Percentiles rank a stretch among this genome's conserved stretches.
These are phyloP conservation scores for Trichoderma gamsii DNA, from an alignment of 495 filamentous ascomycete genomes.

Conservation along the genomic window DNA sequence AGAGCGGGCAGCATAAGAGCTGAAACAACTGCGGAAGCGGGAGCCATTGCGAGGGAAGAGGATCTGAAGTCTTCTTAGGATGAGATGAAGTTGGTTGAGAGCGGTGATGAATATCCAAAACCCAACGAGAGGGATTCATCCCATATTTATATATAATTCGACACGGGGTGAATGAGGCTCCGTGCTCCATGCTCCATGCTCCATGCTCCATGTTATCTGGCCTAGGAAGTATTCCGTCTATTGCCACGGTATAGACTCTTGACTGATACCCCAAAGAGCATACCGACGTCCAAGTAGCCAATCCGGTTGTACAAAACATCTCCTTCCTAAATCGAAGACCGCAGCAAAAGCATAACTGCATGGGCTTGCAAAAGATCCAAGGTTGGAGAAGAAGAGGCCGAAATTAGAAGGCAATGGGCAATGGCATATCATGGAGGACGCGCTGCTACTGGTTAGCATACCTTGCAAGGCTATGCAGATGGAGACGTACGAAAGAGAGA, in stretches of 20 bases:
- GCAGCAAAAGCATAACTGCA: neutral
- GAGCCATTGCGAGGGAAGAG: slow-evolving; percentile 15
- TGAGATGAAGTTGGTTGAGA: neutral
- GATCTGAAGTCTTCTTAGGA: neutral
- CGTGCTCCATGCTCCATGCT: neutral
- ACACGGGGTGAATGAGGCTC: neutral
- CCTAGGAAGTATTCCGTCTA: neutral
- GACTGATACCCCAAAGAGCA: neutral
- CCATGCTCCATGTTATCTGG: neutral
- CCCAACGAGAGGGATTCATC: neutral
- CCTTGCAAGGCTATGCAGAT: too few species aligned
- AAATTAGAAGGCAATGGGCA: neutral
- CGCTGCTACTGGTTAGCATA: neutral
- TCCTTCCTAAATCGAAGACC: neutral
- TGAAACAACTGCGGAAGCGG: neutral
- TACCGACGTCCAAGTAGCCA: neutral
- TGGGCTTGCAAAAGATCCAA: slow-evolving; percentile 6
- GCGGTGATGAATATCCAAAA: neutral
- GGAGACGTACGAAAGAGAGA: neutral
- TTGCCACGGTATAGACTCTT: neutral
- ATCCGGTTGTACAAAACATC: neutral
- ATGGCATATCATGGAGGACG: neutral
- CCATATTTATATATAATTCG: neutral
- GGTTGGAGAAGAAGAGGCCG: neutral
- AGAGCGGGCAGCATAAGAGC: slow-evolving; percentile 15